These are phyloP conservation scores for Lentinula boryana DNA, from an alignment of 768 basidiomycete species.

Conservation along the genomic window DNA sequence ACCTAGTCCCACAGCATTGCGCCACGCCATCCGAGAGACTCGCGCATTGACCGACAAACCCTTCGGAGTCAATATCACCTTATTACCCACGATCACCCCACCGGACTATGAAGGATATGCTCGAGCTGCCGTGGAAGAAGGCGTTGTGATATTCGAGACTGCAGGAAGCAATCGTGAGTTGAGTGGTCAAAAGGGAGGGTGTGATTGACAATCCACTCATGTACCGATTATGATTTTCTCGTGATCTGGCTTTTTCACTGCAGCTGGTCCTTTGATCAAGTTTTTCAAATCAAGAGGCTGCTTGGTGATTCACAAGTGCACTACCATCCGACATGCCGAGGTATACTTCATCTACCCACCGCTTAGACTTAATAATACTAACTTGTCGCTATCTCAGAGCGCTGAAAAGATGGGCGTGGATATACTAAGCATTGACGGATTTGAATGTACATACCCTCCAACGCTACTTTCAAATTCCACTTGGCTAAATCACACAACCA, in stretches of 20 bases:
- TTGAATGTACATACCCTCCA: conserved; percentile 60
- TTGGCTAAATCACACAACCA: not conserved
- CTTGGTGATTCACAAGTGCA: conserved; percentile 88
- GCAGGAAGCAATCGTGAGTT: conserved; percentile 86
- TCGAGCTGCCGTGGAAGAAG: conserved; percentile 77
- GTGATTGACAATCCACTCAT: not conserved
- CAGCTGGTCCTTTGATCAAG: conserved; percentile 73
- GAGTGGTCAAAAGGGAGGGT: not conserved
- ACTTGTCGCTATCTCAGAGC: conserved; percentile 19
- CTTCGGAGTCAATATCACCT: conserved; percentile 82
- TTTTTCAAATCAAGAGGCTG: conserved; percentile 77
- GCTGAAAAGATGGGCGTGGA: conserved; percentile 82
- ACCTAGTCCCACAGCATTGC: conserved; percentile 76
- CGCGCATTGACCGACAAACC: conserved; percentile 61
- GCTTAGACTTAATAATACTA: not conserved
- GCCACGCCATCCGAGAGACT: conserved; percentile 76
- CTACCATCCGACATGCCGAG: conserved; percentile 81
- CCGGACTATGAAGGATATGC: conserved; percentile 85
- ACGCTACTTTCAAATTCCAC: not conserved
- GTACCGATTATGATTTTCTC: not conserved
- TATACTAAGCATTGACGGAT: conserved; percentile 83
- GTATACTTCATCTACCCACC: conserved; percentile 30
- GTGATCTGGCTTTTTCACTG: not conserved
- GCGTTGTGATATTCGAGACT: conserved; percentile 86
- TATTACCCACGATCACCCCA: conserved; percentile 85